Evolutionary conservation across 768 basidiomycete species (phyloP), one percentile per base, ranked within the genome.

Genomic region (Paxillus involutus): DNA sequence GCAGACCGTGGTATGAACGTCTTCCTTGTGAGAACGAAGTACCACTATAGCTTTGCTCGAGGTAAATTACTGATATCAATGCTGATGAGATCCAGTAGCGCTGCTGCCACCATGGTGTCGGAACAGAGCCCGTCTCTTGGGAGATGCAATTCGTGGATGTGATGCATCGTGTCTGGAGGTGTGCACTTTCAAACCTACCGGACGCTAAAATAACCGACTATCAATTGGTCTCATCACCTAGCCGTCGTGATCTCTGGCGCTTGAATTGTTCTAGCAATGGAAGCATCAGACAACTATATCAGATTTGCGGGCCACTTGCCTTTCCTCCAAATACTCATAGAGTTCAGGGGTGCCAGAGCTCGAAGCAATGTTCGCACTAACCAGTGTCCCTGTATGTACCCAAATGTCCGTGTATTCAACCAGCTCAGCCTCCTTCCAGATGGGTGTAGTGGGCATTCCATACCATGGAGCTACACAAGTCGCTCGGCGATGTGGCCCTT

Each of bases 21-120:
- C 29, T 58, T 26, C 46, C 44, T 44, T 55, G 50, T 53, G 52
- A 48, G 7, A 52, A 58, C 52, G 58, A 66, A 57, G 32, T 37
- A 6, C 32, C 49, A 26, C 24, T 37, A 33, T 55, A 44, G n/a
- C 40, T 44, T 32, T 51, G 3, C 29, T 47, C 43, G 21, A 51
- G 55, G 36, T 44, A 39, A 41, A 21, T 37, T 51, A 2, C 6
- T 26, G 5, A 26, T 26, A 26, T 26, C 26, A 3, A 21, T 21
- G 21, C 21, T 21, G 21, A 21, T 21, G 21, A 21, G 21, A 26
- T 26, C 26, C 26, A 5, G 26, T 6, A 26, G 26, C 26, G 26
- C 26, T 26, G 26, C 26, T 26, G 26, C 26, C 26, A 3, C 26
- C 42, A 33, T 51, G 44, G 45, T 51, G 21, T 58, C 44, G 49